These are phyloP conservation scores for Saccharomyces hybrid DNA, from an alignment of 1,139 yeast genomes.

Conservation along the genomic window DNA sequence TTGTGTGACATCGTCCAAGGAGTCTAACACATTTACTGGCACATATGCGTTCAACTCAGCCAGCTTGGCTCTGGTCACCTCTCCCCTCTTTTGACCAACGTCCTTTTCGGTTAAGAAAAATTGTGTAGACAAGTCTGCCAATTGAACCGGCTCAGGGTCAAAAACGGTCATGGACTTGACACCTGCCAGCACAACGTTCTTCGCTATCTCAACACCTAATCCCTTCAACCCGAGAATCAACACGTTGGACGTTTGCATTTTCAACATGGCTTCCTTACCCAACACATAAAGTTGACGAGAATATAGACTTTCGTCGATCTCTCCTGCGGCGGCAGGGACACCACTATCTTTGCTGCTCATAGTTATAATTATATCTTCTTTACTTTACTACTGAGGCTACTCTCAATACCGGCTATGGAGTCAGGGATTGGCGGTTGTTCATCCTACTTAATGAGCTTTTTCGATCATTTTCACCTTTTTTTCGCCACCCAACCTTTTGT, in stretches of 20 bases:
- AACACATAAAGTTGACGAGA: conserved; percentile 91
- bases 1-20: conserved; percentile 43
- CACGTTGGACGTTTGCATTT: conserved; percentile 89
- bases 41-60: conserved; percentile 85
- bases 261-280: conserved; percentile 96
- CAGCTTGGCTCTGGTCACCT: conserved; percentile 54
- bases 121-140: conserved; percentile 79
- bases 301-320: conserved; percentile 87
- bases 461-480: neutral
- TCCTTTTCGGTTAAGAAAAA: conserved; percentile 69
- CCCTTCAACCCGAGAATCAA: conserved; percentile 84
- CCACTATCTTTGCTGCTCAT: neutral
- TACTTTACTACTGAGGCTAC: neutral
- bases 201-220: conserved; percentile 90
- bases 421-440: neutral
- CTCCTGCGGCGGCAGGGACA: conserved; percentile 21
- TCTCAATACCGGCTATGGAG: neutral
- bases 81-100: conserved; percentile 71
- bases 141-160: conserved; percentile 64
- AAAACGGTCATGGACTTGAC: conserved; percentile 85
- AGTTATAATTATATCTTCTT: neutral
- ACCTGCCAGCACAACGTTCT: conserved; percentile 94
- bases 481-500: neutral
- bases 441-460: neutral
- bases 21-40: conserved; percentile 62